Evolutionary conservation across 2,329 filamentous ascomycete species (phyloP), one percentile per base, ranked within the genome.

Genomic region (Aureobasidium sp.): DNA sequence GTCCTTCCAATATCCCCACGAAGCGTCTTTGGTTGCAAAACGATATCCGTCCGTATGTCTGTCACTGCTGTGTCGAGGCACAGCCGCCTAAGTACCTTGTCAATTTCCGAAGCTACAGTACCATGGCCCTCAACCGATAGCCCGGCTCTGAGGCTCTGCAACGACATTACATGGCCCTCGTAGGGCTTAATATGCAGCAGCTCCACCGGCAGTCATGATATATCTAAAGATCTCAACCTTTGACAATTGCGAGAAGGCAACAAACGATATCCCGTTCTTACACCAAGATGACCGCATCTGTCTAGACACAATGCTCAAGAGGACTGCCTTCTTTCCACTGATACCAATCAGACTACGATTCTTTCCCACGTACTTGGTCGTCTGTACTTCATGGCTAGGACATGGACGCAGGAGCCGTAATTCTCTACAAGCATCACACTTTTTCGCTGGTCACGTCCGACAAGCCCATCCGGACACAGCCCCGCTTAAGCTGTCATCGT

Each of bases 41-140:
- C 34, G 13, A 15, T 13, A 37, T 37, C 12, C 34, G 2, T 15
- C 13, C 34, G 32, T 34, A 34, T 34, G 13, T 2, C 32, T 44
- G 44, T 48, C 24, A 50, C 44, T 20, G 34, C 24, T 6, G 32
- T 48, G 43, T 59, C 43, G 39, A 59, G 41, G 53, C 29, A 57
- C 39, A 57, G 53, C 39, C 53, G 13, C 37, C 12, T 39, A 29
- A 26, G 52, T 55, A 55, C 37, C 52, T 55, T 55, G n/a, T 55
- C 37, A 32, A 13, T 5, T 43, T 26, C 37, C 36, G 37, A 32
- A 41, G 36, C 37, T 55, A 36, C 17, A 26, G 41, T 32, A 8
- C 6, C 12, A 10, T 47, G 29, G 13, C 37, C 24, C 13, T 47
- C 43, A 15, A 48, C 8, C 43, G 32, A 48, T 15, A 55, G 52